These are phyloP conservation scores for Anastatica hierochuntica DNA, from an alignment of 345 rosid species.

Conservation along the genomic window DNA sequence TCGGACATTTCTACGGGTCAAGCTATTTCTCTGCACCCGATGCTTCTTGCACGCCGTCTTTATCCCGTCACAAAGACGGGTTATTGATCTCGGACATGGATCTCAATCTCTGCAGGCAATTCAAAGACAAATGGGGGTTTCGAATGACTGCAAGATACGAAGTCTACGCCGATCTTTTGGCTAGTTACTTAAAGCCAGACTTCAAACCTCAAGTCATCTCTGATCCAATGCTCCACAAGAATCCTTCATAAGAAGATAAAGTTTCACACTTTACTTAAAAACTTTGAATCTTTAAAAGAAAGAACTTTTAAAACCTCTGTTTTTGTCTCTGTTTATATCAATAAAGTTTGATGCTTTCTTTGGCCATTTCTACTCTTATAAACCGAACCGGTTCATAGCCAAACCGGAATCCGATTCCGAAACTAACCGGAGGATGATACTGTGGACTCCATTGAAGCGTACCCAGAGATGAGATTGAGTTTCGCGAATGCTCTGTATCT, in stretches of 20 bases:
- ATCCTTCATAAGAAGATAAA: slow-evolving; percentile 30
- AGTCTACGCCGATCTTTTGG: slow-evolving; percentile 50
- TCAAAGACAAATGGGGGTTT: slow-evolving; percentile 95
- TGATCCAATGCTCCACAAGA: slow-evolving; percentile 67
- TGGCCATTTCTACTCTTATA: neutral
- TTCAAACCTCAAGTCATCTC: slow-evolving; percentile 67
- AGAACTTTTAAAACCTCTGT: slow-evolving; percentile 3
- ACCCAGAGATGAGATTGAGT: slow-evolving; percentile 8
- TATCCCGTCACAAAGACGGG: slow-evolving; percentile 73
- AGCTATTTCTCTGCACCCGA: slow-evolving; percentile 92
- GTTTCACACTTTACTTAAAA: neutral
- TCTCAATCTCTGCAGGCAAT: slow-evolving; percentile 81
- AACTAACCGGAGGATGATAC: slow-evolving; percentile 1
- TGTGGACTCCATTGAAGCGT: neutral
- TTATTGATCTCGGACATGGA: slow-evolving; percentile 80
- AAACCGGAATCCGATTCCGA: neutral
- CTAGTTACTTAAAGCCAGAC: slow-evolving; percentile 51
- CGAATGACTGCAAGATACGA: slow-evolving; percentile 82
- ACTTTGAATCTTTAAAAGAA: neutral
- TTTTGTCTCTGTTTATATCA: neutral
- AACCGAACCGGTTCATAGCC: neutral
- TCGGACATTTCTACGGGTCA: slow-evolving; percentile 51
- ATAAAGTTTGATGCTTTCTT: neutral
- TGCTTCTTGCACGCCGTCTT: slow-evolving; percentile 84
- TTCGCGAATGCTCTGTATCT: neutral